Percentiles rank a stretch among this genome's conserved stretches.
Evolutionary conservation across 306 rosid species (phyloP).

Genomic region (Gleditsia sinensis): DNA sequence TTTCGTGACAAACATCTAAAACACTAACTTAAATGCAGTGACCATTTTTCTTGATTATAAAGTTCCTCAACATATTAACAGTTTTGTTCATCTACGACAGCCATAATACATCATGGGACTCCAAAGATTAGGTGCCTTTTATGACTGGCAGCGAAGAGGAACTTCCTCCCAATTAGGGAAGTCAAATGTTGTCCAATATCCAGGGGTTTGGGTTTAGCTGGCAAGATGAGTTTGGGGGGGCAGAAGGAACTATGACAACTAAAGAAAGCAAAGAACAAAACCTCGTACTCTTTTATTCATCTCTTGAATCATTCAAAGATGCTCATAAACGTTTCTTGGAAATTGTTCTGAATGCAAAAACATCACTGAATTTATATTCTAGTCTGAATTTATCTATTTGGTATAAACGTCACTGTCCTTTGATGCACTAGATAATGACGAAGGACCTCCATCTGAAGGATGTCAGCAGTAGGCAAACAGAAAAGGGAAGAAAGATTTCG

Average conservation of each 20-base stretch:
- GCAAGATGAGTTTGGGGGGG: background rate
- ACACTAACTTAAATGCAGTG: no score
- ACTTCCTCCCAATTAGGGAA: no score
- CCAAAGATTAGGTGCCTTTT: no score
- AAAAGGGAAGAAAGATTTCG: background rate
- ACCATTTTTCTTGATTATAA: no score
- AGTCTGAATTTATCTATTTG: conserved; percentile 3
- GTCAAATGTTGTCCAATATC: no score
- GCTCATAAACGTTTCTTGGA: conserved; percentile 10
- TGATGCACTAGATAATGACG: background rate
- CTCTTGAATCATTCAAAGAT: background rate
- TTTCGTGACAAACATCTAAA: no score
- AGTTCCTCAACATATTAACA: no score
- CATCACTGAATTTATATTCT: no score
- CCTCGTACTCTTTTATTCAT: background rate
- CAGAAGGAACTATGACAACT: background rate
- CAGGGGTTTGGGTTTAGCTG: no score
- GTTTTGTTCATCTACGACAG: no score
- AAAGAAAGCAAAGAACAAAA: background rate
- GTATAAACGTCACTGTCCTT: background rate
- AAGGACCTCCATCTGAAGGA: background rate
- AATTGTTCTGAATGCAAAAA: conserved; percentile 16
- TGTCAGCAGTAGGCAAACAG: background rate
- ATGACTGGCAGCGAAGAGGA: no score
- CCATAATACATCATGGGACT: no score